Evolutionary conservation across 805 yeast species (phyloP).

Genomic region (Candida maltosa): DNA sequence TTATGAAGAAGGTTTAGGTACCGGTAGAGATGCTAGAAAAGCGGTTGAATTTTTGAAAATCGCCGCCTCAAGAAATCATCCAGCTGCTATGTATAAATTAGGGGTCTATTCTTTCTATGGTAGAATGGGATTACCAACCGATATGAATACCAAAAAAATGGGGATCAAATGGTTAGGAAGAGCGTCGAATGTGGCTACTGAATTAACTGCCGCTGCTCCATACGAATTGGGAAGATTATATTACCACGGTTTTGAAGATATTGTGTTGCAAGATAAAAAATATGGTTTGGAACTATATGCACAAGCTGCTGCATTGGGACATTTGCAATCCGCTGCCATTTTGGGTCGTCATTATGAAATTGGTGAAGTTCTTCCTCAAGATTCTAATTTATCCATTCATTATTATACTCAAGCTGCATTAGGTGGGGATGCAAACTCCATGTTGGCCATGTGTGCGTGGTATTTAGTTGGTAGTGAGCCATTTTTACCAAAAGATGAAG

Average conservation of each 20-base stretch:
- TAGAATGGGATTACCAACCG: conserved; percentile 74
- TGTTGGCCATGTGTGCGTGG: conserved; percentile 97
- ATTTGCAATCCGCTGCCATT: conserved; percentile 72
- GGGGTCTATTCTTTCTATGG: conserved; percentile 85
- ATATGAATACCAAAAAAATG: conserved; percentile 67
- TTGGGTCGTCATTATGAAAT: conserved; percentile 83
- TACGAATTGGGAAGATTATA: conserved; percentile 85
- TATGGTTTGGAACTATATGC: conserved; percentile 85
- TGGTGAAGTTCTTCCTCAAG: conserved; percentile 74
- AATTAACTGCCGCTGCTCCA: conserved; percentile 88
- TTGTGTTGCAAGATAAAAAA: conserved; percentile 75
- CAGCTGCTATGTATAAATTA: conserved; percentile 93
- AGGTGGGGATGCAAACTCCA: conserved; percentile 82
- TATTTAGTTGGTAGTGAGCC: conserved; percentile 89
- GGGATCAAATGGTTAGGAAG: conserved; percentile 93
- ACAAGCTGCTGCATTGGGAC: conserved; percentile 86
- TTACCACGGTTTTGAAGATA: conserved; percentile 80
- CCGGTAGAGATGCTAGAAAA: conserved; percentile 81
- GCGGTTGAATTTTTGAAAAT: conserved; percentile 78
- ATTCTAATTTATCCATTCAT: conserved; percentile 81
- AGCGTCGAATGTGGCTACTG: conserved; percentile 81
- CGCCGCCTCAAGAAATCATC: conserved; percentile 89
- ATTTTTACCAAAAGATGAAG: conserved; percentile 70
- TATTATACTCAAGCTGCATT: conserved; percentile 89
- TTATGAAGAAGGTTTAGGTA: conserved; percentile 92